phyloP scores from a whole-genome alignment of 1,139 yeast species.

The Yamadazyma trypodendri region DNA sequence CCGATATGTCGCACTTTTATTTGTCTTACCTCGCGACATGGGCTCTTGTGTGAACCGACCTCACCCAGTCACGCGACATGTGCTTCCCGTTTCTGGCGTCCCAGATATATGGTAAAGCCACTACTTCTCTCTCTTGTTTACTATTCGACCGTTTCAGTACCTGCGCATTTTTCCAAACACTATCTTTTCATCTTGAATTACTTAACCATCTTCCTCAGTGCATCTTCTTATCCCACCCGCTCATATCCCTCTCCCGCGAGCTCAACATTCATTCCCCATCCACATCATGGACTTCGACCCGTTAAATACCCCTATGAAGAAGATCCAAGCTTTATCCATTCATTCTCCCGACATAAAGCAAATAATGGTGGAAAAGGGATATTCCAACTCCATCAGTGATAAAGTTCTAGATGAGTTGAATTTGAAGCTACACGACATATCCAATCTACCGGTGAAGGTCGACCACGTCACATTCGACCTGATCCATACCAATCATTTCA shows the following conservation, averaged over 20 bases:
- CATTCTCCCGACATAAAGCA: conserved; percentile 29
- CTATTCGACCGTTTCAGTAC: conserved; percentile 1
- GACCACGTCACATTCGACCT: conserved; percentile 8
- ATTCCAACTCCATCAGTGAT: conserved; percentile 39
- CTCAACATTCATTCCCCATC: too few relatives aligned
- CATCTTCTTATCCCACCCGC: background rate
- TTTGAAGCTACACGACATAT: conserved; percentile 20
- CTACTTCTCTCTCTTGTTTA: conserved; percentile 1
- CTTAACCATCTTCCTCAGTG: too few relatives aligned
- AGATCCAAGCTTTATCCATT: conserved; percentile 33
- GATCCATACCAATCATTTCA: conserved; percentile 33
- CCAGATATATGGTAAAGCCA: too few relatives aligned
- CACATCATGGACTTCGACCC: conserved; percentile 9
- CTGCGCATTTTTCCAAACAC: conserved; percentile 3
- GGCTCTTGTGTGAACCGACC: too few relatives aligned
- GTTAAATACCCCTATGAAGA: conserved; percentile 42
- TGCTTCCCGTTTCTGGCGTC: too few relatives aligned
- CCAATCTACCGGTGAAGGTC: conserved; percentile 4
- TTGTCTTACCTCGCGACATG: too few relatives aligned
- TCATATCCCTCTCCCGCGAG: too few relatives aligned
- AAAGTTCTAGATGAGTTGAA: conserved; percentile 44
- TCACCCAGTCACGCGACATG: too few relatives aligned
- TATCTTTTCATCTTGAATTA: background rate
- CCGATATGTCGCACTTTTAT: too few relatives aligned
- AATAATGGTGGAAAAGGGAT: conserved; percentile 41